Base-by-base conservation (phyloP, 257 asterid species). In the Capsicum rhomboideum region DNA sequence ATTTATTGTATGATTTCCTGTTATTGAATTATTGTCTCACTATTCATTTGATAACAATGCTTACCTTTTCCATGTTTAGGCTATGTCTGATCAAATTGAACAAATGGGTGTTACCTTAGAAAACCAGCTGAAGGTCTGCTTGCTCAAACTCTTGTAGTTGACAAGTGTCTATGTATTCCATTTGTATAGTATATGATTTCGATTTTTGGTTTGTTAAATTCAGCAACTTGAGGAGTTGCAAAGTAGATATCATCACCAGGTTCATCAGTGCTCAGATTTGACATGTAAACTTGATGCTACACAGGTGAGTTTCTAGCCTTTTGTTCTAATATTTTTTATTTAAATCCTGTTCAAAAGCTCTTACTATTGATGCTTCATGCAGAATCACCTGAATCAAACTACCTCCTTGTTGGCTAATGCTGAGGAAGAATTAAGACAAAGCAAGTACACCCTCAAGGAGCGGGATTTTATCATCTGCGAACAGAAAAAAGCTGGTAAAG, bases 71-170 rank as follows among this genome's bases (percentile, higher is more conserved):
- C 89, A 44, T 82, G 83, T 83, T 44, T 82, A 95, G 98, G 94
- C 93, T 52, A 95, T 95, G 98, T 91, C 93, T 40, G 98, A 95
- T 83, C 97, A 92, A 85, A 91, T 93, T 88, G 98, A 92, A 87
- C 96, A 91, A 86, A 90, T 92, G 97, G 93, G 94, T 68, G 59
- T 91, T 82, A 88, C 93, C 42, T 87, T 92, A 50, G 97, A 93
- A 86, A 92, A 88, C 85, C 86, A 91, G 56, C 93, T 88, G 86
- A 95, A 93, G 96, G 98, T 87, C 64, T 78, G 85, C 26, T 66
- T 26, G 58, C 82, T 77, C 46, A 50, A 77, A 77, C 46, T 77
- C 10, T 28, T 77, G 59, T 74, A 14, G 40, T 74, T 74, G 40
- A 46, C 2, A 74, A 23, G 42, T 49, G 59, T 23, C 59, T 74